Base-by-base conservation (phyloP, 768 basidiomycete species). In the Termitomyces sp. region DNA sequence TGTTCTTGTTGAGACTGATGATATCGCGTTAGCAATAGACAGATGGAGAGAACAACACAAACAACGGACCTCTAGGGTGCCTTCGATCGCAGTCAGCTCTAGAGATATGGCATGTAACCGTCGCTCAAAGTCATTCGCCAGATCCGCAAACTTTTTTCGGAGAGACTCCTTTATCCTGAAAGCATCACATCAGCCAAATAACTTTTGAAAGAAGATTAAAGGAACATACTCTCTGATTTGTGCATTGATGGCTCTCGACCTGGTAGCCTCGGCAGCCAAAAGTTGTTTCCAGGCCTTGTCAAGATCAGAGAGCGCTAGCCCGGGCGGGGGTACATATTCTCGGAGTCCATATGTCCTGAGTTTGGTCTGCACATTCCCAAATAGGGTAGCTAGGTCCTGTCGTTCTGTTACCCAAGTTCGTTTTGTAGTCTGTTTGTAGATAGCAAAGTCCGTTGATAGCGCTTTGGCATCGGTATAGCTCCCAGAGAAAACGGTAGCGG, bases 331-430 rank as follows among this genome's bases (percentile, higher is more conserved):
- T 22, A 86, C 77, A 68, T 95, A 98, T 63, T 91, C 85, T 55
- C 84, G 77, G 61, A 99, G 66, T 10, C 87, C 84, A 73, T 98
- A 98, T 22, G 95, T 98, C 69, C 80, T 82, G 53, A 98, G 73
- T 70, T 98, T 98, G 0, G 93, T 96, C 68, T 94, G 91, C 27
- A 99, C 86, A 64, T 97, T 96, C 3, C 90, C 87, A 59, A 98
- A 91, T 13, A 98, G 79, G 1, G 89, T 91, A 9, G 85, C 83
- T 10, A 97, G 73, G 55, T 95, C 94, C 65, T 93, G 89, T 65
- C 88, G 84, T 70, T 98, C 95, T 7, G 84, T 86, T 10, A 94
- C 91, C 92, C 94, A 97, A 2, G 75, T 75, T 3, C 93, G 83
- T 64, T 97, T 97, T 38, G 78, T 86, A 2, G 88, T 88, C 60